phyloP scores from a whole-genome alignment of 495 filamentous ascomycete genomes.

The Chaetomium fimeti region DNA sequence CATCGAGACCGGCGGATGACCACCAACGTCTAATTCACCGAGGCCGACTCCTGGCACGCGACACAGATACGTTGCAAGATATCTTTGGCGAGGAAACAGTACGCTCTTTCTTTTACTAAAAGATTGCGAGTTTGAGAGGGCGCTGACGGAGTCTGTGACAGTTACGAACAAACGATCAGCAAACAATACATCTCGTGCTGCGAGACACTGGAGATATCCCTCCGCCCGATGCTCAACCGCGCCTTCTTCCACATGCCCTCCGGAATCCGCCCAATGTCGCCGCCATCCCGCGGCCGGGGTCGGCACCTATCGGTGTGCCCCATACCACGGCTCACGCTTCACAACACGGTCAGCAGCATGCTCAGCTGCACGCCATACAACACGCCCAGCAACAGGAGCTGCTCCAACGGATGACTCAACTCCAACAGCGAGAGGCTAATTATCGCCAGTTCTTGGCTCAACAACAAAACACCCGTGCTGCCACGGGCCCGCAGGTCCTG shows the following conservation, averaged over 20 bases:
- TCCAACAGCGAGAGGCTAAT: conserved; percentile 29
- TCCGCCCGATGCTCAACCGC: neutral
- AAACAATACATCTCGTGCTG: conserved; percentile 65
- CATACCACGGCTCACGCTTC: neutral
- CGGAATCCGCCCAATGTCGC: conserved; percentile 11
- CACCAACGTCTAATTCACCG: conserved; percentile 66
- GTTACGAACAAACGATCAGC: conserved; percentile 48
- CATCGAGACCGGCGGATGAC: conserved; percentile 52
- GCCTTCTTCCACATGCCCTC: conserved; percentile 10
- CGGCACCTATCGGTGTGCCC: conserved; percentile 17
- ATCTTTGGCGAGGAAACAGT: conserved; percentile 45
- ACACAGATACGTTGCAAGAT: conserved; percentile 55
- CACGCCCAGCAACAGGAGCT: conserved; percentile 22
- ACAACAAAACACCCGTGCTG: conserved; percentile 32
- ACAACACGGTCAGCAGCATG: neutral
- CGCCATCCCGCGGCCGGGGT: conserved; percentile 17
- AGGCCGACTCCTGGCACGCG: conserved; percentile 57
- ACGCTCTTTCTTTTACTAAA: neutral
- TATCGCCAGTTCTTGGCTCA: conserved; percentile 28
- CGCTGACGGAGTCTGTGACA: conserved; percentile 29
- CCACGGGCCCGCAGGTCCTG: conserved; percentile 21
- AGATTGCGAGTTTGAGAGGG: neutral
- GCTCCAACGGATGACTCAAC: conserved; percentile 28
- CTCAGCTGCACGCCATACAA: conserved; percentile 17
- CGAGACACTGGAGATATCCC: conserved; percentile 36